phyloP scores from a whole-genome alignment of 306 rosid species.

The Quercus variabilis region DNA sequence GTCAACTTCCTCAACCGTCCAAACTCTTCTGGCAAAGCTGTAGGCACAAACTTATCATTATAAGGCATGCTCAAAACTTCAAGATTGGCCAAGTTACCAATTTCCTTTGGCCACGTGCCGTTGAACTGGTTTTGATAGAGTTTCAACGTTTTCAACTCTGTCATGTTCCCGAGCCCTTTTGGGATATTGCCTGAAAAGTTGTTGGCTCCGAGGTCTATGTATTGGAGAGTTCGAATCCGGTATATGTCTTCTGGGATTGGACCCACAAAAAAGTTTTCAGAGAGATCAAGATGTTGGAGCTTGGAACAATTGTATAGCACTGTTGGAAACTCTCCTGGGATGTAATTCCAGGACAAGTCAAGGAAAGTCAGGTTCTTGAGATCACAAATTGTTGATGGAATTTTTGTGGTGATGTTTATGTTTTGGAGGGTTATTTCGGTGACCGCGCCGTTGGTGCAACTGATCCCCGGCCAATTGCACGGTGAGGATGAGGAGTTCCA shows the following conservation, averaged over 20 bases:
- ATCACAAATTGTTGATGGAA: conserved; percentile 53
- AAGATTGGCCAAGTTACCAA: conserved; percentile 58
- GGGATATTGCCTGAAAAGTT: conserved; percentile 68
- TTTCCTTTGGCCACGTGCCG: conserved; percentile 59
- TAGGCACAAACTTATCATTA: conserved; percentile 26
- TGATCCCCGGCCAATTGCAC: conserved; percentile 66
- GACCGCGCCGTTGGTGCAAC: conserved; percentile 40
- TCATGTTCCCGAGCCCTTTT: conserved; percentile 42
- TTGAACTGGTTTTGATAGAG: conserved; percentile 43
- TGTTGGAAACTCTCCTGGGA: conserved; percentile 65
- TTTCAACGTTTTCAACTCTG: conserved; percentile 22
- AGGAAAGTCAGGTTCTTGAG: conserved; percentile 49
- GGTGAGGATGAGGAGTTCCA: conserved; percentile 68
- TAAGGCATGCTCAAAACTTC: conserved; percentile 40
- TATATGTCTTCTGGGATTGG: conserved; percentile 49
- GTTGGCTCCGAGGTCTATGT: conserved; percentile 55
- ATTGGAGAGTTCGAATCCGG: conserved; percentile 34
- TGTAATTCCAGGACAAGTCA: conserved; percentile 49
- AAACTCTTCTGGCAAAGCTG: conserved; percentile 51
- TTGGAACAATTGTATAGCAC: conserved; percentile 60
- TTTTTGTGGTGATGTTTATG: conserved; percentile 30
- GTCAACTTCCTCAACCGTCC: conserved; percentile 49
- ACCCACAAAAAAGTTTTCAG: conserved; percentile 56
- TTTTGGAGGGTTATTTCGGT: conserved; percentile 35
- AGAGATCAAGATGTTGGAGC: conserved; percentile 59